Conservation (phyloP, 805 yeast species). For the Cyberlindnera amylophila region DNA sequence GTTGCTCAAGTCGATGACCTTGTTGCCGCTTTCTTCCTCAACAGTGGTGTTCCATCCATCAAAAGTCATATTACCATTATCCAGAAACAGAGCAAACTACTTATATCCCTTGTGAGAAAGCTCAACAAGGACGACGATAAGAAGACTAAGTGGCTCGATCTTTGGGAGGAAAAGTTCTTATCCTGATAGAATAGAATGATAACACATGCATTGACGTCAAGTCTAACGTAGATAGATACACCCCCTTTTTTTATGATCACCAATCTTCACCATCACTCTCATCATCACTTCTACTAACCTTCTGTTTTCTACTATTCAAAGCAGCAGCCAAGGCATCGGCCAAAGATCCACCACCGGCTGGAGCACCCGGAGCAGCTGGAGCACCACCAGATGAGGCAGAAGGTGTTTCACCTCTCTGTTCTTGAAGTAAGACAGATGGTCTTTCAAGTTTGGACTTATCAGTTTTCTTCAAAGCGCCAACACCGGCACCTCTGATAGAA, state of each 20-base stretch:
- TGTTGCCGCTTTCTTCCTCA: slow-evolving; percentile 52
- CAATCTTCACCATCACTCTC: slow-evolving; percentile 81
- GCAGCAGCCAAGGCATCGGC: slow-evolving; percentile 92
- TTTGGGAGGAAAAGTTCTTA: slow-evolving; percentile 47
- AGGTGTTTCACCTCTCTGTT: slow-evolving; percentile 62
- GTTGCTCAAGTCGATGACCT: slow-evolving; percentile 53
- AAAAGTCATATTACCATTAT: slow-evolving; percentile 32
- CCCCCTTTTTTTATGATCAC: slow-evolving; percentile 29
- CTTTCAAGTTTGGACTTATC: slow-evolving; percentile 81
- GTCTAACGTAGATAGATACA: no score
- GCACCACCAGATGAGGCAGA: slow-evolving; percentile 32
- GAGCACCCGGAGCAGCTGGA: slow-evolving; percentile 48
- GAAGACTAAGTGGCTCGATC: slow-evolving; percentile 54
- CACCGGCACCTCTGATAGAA: slow-evolving; percentile 75
- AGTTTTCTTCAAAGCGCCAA: slow-evolving; percentile 65
- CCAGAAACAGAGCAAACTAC: slow-evolving; percentile 11
- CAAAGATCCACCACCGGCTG: slow-evolving; percentile 56
- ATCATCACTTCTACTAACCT: slow-evolving; percentile 77
- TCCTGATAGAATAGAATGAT: neutral
- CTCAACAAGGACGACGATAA: slow-evolving; percentile 48
- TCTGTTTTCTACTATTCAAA: slow-evolving; percentile 72
- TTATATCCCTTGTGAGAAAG: slow-evolving; percentile 31
- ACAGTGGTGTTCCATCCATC: slow-evolving; percentile 23
- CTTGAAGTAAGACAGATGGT: slow-evolving; percentile 70
- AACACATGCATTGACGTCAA: no score